A percentile compares a stretch with the other conserved stretches of the same genome.
These are phyloP conservation scores for Corymbia calophylla DNA, from an alignment of 441 rosid species.

Conservation along the genomic window DNA sequence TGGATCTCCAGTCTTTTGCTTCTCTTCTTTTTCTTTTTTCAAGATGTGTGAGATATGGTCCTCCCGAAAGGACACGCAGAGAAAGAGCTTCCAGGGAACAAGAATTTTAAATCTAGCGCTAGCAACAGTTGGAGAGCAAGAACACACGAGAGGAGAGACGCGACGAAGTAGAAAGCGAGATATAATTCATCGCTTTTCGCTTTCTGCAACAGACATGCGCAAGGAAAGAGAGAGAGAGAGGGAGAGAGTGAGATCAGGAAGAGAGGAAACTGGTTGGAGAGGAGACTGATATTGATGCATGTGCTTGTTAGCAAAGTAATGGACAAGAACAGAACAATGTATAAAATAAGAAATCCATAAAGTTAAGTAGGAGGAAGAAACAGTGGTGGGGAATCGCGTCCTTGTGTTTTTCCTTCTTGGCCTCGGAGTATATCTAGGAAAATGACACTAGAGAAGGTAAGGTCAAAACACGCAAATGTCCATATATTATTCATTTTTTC, in stretches of 20 bases:
- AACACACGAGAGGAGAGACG: not conserved
- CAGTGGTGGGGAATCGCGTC: slow-evolving; percentile 16
- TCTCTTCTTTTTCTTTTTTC: not conserved
- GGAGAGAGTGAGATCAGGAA: not conserved
- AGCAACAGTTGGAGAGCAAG: not conserved
- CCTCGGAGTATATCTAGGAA: slow-evolving; percentile 58
- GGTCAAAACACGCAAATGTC: slow-evolving; percentile 1
- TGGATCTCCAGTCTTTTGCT: not conserved
- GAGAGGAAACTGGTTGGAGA: not conserved
- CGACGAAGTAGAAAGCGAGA: not conserved
- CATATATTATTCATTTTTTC: not conserved
- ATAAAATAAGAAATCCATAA: slow-evolving; percentile 22
- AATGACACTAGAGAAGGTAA: slow-evolving; percentile 45
- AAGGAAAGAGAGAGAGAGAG: not conserved
- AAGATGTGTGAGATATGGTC: not conserved
- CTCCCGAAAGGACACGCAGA: not conserved
- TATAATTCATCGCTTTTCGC: not conserved
- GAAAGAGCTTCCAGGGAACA: not conserved
- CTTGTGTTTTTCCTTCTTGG: not conserved
- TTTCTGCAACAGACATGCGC: slow-evolving; percentile 42
- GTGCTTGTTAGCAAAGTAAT: slow-evolving; percentile 25
- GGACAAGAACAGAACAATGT: slow-evolving; percentile 10
- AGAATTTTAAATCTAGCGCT: not conserved
- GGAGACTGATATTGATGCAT: not conserved
- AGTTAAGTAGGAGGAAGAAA: slow-evolving; percentile 19